These are phyloP conservation scores for Saccharata proteae DNA, from an alignment of 2,329 filamentous ascomycete genomes.

Conservation along the genomic window DNA sequence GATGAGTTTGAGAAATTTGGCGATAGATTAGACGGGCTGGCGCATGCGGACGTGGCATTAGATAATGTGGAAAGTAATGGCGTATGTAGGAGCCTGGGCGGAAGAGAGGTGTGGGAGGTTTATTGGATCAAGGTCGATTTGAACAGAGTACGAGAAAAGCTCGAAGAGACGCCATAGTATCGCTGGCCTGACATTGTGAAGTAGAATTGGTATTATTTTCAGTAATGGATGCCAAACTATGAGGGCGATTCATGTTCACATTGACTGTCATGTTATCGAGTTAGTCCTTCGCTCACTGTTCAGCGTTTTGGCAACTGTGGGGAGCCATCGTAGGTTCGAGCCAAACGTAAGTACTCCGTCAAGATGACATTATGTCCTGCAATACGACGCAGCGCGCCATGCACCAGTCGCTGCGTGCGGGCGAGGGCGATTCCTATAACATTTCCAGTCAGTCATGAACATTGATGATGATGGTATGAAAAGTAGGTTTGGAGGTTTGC, in stretches of 20 bases:
- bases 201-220: background rate
- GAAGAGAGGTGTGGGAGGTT: conserved; percentile 41
- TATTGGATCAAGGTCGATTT: conserved; percentile 45
- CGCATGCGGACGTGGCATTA: conserved; percentile 47
- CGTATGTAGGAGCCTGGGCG: conserved; percentile 51
- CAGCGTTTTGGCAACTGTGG: too few relatives aligned
- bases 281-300: too few relatives aligned
- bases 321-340: too few relatives aligned
- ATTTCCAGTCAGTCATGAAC: too few relatives aligned
- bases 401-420: too few relatives aligned
- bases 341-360: too few relatives aligned
- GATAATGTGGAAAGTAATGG: conserved; percentile 49
- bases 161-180: background rate
- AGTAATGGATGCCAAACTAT: too few relatives aligned
- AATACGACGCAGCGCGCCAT: too few relatives aligned
- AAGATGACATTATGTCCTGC: too few relatives aligned
- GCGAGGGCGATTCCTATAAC: too few relatives aligned
- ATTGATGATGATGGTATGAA: background rate
- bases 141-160: background rate
- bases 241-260: too few relatives aligned
- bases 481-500: conserved; percentile 12
- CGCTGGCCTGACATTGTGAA: background rate
- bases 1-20: conserved; percentile 21
- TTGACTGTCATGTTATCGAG: too few relatives aligned
- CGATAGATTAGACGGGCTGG: conserved; percentile 1